Conservation (phyloP, 345 rosid species). For the Eucalyptus marginata region DNA sequence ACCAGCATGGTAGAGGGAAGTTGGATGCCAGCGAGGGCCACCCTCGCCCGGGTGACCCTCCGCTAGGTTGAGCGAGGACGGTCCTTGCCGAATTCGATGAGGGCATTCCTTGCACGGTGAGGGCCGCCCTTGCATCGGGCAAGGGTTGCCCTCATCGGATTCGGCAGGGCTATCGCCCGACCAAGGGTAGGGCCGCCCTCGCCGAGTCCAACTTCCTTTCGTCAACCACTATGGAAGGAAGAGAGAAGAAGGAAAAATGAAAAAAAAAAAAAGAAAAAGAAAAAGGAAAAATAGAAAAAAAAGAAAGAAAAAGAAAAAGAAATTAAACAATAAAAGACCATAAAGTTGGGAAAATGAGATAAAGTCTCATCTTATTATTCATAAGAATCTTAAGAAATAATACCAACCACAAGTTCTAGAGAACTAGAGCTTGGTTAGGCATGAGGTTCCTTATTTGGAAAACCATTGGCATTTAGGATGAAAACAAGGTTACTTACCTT, state of each 20-base stretch:
- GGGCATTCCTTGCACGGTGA: too few species aligned
- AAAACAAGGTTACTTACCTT: background rate
- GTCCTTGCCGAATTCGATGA: accelerated
- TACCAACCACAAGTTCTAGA: background rate
- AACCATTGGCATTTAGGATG: background rate
- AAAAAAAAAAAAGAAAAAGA: too few species aligned
- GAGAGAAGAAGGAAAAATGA: too few species aligned
- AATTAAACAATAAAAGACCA: too few species aligned
- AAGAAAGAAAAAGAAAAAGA: too few species aligned
- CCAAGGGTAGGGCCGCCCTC: too few species aligned
- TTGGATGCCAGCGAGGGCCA: too few species aligned
- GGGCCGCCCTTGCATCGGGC: accelerated
- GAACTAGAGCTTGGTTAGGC: background rate
- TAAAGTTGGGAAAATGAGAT: background rate
- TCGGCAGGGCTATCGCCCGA: accelerated
- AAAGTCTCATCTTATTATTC: background rate
- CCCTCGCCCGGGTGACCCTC: too few species aligned
- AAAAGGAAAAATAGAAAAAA: accelerated
- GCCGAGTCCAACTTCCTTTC: accelerated
- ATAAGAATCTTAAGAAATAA: background rate
- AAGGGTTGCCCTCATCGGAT: too few species aligned
- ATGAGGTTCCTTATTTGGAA: background rate
- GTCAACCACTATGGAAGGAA: too few species aligned
- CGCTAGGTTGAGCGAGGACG: accelerated
- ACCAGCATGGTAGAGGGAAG: too few species aligned